phyloP scores from a whole-genome alignment of 495 filamentous ascomycete genomes.

The Neurospora hispaniola region DNA sequence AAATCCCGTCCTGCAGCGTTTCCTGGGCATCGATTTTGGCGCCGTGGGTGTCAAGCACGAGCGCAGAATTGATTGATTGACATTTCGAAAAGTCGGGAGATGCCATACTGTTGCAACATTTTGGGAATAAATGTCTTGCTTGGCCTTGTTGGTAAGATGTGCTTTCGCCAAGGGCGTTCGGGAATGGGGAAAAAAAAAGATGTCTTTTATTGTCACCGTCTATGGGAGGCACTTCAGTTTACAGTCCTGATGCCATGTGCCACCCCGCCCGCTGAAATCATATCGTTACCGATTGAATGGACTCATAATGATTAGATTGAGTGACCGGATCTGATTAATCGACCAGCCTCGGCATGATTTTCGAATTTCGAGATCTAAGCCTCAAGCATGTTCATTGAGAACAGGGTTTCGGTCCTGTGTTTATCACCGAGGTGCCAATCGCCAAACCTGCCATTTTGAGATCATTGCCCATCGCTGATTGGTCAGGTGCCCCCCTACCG shows the following conservation, averaged over 20 bases:
- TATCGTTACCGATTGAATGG: neutral
- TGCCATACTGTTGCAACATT: neutral
- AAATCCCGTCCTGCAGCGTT: neutral
- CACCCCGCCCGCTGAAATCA: neutral
- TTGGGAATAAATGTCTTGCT: neutral
- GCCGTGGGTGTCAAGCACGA: neutral
- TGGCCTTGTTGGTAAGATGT: neutral
- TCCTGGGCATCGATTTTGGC: neutral
- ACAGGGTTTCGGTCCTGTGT: neutral
- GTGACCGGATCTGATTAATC: neutral
- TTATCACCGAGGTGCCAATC: neutral
- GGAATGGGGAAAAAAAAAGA: neutral
- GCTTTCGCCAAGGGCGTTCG: neutral
- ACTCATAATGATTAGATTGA: neutral
- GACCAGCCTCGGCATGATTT: neutral
- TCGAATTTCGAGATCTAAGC: neutral
- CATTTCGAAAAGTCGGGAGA: neutral
- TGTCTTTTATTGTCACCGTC: neutral
- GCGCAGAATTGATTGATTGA: neutral
- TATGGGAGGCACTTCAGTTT: neutral
- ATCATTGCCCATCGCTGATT: neutral
- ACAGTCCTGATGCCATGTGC: neutral
- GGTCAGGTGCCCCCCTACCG: neutral
- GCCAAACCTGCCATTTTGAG: neutral
- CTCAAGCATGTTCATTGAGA: neutral